Evolutionary conservation across 2,329 filamentous ascomycete species (phyloP).

Genomic region (Diaporthe sp.): DNA sequence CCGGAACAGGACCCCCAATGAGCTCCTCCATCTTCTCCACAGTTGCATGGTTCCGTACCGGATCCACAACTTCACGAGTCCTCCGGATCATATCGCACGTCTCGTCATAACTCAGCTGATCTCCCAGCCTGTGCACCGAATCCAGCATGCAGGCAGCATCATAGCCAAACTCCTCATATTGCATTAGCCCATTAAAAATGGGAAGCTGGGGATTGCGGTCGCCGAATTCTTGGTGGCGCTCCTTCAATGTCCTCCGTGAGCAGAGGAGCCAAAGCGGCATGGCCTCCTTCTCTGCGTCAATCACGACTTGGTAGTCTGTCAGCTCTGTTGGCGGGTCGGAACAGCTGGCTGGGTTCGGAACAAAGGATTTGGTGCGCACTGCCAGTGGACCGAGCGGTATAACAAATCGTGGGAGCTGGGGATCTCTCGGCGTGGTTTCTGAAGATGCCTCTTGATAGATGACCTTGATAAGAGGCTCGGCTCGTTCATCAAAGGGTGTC

Average conservation of each 20-base stretch:
- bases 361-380: neutral
- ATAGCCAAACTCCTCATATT: neutral
- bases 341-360: neutral
- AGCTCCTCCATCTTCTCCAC: constrained; percentile 3
- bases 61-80: neutral
- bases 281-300: neutral
- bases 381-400: neutral
- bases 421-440: neutral
- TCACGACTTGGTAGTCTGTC: neutral
- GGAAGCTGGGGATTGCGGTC: neutral
- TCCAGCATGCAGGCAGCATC: neutral
- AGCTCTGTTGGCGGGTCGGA: neutral
- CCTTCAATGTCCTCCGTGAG: neutral
- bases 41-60: neutral
- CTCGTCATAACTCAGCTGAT: neutral
- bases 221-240: neutral
- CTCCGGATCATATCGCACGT: neutral
- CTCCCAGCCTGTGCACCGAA: neutral
- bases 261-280: neutral
- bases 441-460: neutral
- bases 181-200: neutral
- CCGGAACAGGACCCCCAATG: neutral
- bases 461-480: neutral
- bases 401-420: neutral
- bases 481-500: neutral